A percentile compares a stretch with the other conserved stretches of the same genome.
phyloP scores from a whole-genome alignment of 768 basidiomycete species.

The Mycena indigotica region DNA sequence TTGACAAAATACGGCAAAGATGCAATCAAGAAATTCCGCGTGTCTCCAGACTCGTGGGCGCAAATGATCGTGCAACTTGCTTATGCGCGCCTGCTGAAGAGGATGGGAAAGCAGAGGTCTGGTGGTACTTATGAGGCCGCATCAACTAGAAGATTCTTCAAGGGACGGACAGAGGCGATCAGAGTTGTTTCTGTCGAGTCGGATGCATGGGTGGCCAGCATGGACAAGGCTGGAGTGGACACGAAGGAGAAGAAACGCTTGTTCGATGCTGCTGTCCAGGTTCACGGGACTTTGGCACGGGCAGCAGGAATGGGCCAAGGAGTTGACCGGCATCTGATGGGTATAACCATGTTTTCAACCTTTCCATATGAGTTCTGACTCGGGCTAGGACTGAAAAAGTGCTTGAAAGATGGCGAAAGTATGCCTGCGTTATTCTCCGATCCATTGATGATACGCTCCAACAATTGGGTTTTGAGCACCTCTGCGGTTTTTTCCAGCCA shows the following conservation, averaged over 20 bases:
- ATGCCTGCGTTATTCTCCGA: conserved; percentile 76
- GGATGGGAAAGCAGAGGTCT: conserved; percentile 43
- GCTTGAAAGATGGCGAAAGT: conserved; percentile 61
- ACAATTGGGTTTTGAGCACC: conserved; percentile 88
- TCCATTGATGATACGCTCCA: conserved; percentile 69
- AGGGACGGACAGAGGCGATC: conserved; percentile 94
- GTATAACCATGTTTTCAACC: conserved; percentile 38
- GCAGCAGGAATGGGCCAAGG: conserved; percentile 70
- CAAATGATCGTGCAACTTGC: conserved; percentile 93
- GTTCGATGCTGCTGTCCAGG: conserved; percentile 63
- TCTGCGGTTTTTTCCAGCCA: conserved; percentile 87
- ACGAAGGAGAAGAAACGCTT: conserved; percentile 49
- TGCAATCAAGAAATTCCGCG: conserved; percentile 80
- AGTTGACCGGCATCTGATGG: conserved; percentile 86
- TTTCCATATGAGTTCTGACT: neutral
- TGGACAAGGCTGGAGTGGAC: conserved; percentile 55
- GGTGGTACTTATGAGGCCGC: conserved; percentile 95
- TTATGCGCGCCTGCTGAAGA: conserved; percentile 67
- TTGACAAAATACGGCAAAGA: conserved; percentile 82
- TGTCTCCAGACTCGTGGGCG: conserved; percentile 94
- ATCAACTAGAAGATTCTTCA: conserved; percentile 83
- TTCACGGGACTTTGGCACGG: conserved; percentile 67
- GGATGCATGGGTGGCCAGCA: conserved; percentile 74
- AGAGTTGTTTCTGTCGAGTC: conserved; percentile 77
- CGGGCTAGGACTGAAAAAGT: conserved; percentile 66